phyloP scores from a whole-genome alignment of 305 asterid species.

The Fraxinus baroniana region DNA sequence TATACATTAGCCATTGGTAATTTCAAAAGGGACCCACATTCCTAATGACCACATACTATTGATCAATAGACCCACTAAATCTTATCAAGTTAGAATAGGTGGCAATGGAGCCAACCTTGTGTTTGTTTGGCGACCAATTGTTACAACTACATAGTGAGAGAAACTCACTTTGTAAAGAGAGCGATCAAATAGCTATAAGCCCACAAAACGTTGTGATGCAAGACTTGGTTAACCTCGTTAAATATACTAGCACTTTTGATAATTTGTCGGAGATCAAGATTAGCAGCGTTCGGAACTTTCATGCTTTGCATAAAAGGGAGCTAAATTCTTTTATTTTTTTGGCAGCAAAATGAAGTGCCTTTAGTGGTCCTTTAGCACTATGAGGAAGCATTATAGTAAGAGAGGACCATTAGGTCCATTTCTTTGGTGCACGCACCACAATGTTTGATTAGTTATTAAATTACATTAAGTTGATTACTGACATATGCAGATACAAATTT shows the following conservation, averaged over 20 bases:
- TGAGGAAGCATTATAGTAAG: conserved; percentile 11
- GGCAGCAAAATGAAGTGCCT: background rate
- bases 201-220: background rate
- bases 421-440: conserved; percentile 16
- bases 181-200: background rate
- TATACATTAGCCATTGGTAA: background rate
- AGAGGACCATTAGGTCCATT: conserved; percentile 17
- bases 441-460: background rate
- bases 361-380: conserved; percentile 15
- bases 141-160: background rate
- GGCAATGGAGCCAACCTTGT: background rate
- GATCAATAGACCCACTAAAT: conserved; percentile 1
- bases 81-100: background rate
- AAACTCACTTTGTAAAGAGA: background rate
- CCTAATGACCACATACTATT: background rate
- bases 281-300: background rate
- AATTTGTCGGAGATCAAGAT: background rate
- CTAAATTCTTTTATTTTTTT: background rate
- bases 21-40: background rate
- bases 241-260: background rate
- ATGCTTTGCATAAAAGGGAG: background rate
- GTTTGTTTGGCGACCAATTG: background rate
- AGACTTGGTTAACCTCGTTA: background rate
- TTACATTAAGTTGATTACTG: background rate
- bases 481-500: background rate